Evolutionary conservation across 495 filamentous ascomycete species (phyloP).

Genomic region (Xylaria castorea): DNA sequence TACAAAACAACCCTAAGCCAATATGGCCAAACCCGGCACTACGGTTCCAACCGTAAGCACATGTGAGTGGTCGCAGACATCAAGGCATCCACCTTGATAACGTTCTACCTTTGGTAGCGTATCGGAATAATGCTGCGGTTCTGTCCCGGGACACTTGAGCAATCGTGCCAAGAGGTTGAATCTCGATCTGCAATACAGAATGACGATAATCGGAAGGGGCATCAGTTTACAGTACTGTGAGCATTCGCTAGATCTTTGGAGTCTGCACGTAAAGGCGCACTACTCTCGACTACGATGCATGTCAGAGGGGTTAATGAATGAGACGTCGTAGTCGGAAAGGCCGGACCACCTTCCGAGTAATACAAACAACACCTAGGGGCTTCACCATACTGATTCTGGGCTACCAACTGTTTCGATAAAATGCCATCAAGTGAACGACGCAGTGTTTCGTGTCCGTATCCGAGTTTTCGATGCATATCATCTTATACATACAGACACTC

Average conservation of each 20-base stretch:
- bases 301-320: not conserved
- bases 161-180: not conserved
- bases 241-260: not conserved
- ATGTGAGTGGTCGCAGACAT: no score
- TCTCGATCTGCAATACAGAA: not conserved
- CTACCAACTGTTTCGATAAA: not conserved
- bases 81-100: no score
- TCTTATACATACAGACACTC: not conserved
- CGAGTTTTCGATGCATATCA: no score
- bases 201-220: not conserved
- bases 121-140: no score
- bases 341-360: not conserved
- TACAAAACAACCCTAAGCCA: not conserved
- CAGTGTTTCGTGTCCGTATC: no score
- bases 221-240: not conserved
- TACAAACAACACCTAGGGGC: not conserved
- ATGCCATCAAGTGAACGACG: not conserved
- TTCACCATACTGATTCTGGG: not conserved
- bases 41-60: no score
- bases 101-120: no score
- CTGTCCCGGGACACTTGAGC: no score
- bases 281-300: constrained; percentile 1
- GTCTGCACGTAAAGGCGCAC: not conserved
- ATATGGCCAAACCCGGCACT: not conserved
- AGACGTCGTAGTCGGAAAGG: constrained; percentile 5